Percentiles rank a stretch among this genome's conserved stretches.
Conservation (phyloP, 1,284 basidiomycete genomes). For the Caloboletus inedulis region DNA sequence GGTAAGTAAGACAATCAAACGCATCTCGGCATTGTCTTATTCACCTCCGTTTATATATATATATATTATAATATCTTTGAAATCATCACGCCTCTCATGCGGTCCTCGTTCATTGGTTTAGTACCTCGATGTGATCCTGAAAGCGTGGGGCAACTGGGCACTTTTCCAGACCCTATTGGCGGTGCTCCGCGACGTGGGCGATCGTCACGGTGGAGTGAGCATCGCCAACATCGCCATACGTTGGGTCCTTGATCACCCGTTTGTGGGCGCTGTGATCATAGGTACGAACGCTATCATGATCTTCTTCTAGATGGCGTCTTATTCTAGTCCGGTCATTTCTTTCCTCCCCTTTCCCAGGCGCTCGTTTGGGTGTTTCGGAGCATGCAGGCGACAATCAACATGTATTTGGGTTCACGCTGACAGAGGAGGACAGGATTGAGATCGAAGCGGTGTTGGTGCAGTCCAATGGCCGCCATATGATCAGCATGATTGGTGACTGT, state of each 20-base stretch:
- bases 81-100: neutral
- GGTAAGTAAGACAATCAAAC: slow-evolving; percentile 37
- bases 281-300: slow-evolving; percentile 42
- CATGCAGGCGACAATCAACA: slow-evolving; percentile 66
- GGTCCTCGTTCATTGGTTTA: slow-evolving; percentile 28
- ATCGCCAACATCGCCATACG: slow-evolving; percentile 76
- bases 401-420: slow-evolving; percentile 58
- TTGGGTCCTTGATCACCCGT: slow-evolving; percentile 77
- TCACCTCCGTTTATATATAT: neutral
- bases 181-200: slow-evolving; percentile 60
- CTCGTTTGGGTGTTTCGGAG: slow-evolving; percentile 72
- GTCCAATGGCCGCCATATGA: slow-evolving; percentile 59
- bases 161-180: slow-evolving; percentile 67
- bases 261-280: slow-evolving; percentile 75
- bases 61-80: neutral
- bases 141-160: slow-evolving; percentile 73
- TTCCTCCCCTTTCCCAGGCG: slow-evolving; percentile 42
- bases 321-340: neutral
- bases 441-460: slow-evolving; percentile 61
- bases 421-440: slow-evolving; percentile 50
- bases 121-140: slow-evolving; percentile 80
- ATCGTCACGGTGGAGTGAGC: slow-evolving; percentile 63
- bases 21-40: neutral
- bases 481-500: slow-evolving; percentile 72
- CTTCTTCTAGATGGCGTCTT: slow-evolving; percentile 6